Base-by-base conservation (phyloP, 257 asterid genomes). In the Nicotiana sylvestris region DNA sequence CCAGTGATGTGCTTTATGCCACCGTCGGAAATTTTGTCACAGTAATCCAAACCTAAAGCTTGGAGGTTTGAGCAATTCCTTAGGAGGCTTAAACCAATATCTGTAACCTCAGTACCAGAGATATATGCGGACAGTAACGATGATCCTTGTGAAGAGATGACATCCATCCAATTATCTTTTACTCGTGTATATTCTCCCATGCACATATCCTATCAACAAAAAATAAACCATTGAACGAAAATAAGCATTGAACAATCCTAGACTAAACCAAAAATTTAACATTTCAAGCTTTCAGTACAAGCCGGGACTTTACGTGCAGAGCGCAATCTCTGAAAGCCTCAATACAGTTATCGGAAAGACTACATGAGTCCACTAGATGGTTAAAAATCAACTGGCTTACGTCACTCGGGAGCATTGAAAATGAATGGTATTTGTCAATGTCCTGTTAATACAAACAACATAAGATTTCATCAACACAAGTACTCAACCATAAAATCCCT, bases 291-390 rank as follows among this genome's bases (percentile, higher is more conserved):
- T 39, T 18, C 5, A 2, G 15, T 53, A 49, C 35, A 56, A 15
- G 29, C 18, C 0, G 10, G 21, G 35, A 37, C 67, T 55, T 82
- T 90, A 94, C 99, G 95, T 94, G 96, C 87, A 96, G 97, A 82
- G 95, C 95, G 83, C 98, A 96, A 77, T 94, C 97, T 76, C 98
- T 89, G 83, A 96, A 96, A 83, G 97, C 94, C 84, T 93, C 94
- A 27, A 96, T 89, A 66, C 84, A 82, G 55, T 88, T 85, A 82
- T 85, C 93, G 25, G 84, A 88, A 84, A 94, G 88, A 83, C 87
- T 81, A 83, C 88, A 93, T n/a, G 93, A 92, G 86, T 83, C 86
- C 66, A 93, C 97, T 87, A 96, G 84, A 78, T 94, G 98, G 83
- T 94, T 94, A 70, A 96, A 94, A 57, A 96, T 90, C 90, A 84